These are phyloP conservation scores for Neonectria hederae DNA, from an alignment of 2,329 filamentous ascomycete genomes.

Conservation along the genomic window DNA sequence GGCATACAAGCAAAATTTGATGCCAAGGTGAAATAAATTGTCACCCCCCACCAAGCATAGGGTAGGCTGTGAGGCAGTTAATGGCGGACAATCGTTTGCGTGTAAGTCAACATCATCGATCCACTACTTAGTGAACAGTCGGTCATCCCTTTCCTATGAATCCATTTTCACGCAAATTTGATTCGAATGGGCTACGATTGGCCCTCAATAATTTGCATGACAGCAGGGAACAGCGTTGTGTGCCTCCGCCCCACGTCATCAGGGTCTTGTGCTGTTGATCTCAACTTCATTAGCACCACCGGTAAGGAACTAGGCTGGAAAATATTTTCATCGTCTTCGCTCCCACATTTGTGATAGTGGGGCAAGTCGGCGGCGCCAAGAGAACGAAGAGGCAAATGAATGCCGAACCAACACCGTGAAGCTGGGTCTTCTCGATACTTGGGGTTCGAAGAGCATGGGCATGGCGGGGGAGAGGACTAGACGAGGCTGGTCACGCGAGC, in stretches of 20 bases:
- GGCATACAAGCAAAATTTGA: neutral
- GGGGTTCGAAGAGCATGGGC: constrained; percentile 1
- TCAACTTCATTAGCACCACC: neutral
- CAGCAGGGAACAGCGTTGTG: constrained; percentile 5
- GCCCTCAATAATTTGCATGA: neutral
- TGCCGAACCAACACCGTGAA: constrained; percentile 8
- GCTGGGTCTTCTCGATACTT: neutral
- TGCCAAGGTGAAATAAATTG: neutral
- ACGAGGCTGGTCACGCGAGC: constrained; percentile 15
- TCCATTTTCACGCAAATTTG: neutral
- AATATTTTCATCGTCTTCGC: neutral
- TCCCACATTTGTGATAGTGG: neutral
- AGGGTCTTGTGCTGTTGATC: constrained; percentile 9
- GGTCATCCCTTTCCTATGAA: neutral
- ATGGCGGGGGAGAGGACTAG: neutral
- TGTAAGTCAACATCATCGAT: neutral
- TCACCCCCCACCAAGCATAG: neutral
- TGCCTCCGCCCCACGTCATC: neutral
- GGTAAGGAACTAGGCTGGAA: neutral
- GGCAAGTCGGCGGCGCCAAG: neutral
- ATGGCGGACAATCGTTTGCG: neutral
- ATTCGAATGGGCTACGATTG: neutral
- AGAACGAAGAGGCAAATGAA: neutral
- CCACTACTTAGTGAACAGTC: neutral
- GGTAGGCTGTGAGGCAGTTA: neutral